Percentiles rank a stretch among this genome's conserved stretches.
Evolutionary conservation across 1,284 basidiomycete genomes (phyloP).

Genomic region (Chiua sp.): DNA sequence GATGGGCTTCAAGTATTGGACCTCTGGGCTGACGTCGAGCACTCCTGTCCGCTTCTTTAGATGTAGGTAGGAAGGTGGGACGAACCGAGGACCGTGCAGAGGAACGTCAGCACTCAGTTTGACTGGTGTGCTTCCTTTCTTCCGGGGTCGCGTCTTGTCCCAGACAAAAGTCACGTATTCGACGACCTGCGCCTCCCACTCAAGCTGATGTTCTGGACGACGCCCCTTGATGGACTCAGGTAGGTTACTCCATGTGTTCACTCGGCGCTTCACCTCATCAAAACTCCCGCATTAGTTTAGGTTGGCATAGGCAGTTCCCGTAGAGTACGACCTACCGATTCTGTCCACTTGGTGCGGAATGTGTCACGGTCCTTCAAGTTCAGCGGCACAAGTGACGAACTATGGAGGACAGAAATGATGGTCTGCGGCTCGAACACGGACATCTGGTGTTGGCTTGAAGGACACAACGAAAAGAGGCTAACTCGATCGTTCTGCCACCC

Average conservation of each 20-base stretch:
- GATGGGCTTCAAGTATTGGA: constrained; percentile 26
- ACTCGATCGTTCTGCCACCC: too few species aligned
- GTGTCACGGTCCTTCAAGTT: not conserved
- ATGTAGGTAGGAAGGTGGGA: constrained; percentile 15
- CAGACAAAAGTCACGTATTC: constrained; percentile 26
- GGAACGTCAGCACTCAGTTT: constrained; percentile 10
- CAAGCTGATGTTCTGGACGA: constrained; percentile 12
- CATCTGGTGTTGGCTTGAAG: not conserved
- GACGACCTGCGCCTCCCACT: constrained; percentile 23
- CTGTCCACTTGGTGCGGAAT: not conserved
- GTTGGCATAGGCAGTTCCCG: too few species aligned
- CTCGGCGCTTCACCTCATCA: not conserved
- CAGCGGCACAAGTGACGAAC: not conserved
- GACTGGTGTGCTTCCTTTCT: not conserved
- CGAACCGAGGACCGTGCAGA: constrained; percentile 17
- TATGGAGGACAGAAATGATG: not conserved
- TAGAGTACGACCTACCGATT: not conserved
- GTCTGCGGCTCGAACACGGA: not conserved
- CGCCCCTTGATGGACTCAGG: not conserved
- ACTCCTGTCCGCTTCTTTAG: not conserved
- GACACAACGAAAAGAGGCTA: too few species aligned
- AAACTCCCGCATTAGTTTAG: not conserved
- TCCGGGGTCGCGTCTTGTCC: constrained; percentile 1
- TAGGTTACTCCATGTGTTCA: constrained; percentile 1
- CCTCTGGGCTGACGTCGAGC: constrained; percentile 8